phyloP scores from a whole-genome alignment of 2,329 filamentous ascomycete species.

The Pestalotiopsis sp. region DNA sequence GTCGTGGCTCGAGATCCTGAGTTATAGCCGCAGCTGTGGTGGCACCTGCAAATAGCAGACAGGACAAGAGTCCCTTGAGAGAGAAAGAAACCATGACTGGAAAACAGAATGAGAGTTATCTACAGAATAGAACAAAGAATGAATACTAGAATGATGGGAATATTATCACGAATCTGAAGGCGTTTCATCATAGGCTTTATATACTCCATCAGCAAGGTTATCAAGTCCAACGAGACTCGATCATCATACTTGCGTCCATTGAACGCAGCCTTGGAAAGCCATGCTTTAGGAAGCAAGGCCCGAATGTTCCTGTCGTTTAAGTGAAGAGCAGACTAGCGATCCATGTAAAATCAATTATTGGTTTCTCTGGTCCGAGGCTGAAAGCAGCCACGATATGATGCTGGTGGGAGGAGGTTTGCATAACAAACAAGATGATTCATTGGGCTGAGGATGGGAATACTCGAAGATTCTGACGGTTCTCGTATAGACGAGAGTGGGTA shows the following conservation, averaged over 20 bases:
- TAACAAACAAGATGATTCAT: neutral
- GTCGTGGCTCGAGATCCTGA: constrained; percentile 2
- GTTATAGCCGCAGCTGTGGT: constrained; percentile 4
- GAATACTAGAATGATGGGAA: neutral
- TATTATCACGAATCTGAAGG: neutral
- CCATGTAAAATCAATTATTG: neutral
- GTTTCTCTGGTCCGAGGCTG: neutral
- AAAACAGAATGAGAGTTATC: neutral
- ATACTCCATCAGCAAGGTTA: neutral
- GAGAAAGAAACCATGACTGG: constrained; percentile 10
- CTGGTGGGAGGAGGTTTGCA: neutral
- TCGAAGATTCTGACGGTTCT: neutral
- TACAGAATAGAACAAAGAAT: neutral
- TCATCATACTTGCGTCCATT: neutral
- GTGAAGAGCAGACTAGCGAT: neutral
- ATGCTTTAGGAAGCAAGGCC: neutral
- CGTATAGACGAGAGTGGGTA: neutral
- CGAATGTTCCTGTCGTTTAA: neutral
- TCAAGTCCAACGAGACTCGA: neutral
- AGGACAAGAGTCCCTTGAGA: constrained; percentile 7
- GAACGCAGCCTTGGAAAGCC: neutral
- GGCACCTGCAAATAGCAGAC: constrained; percentile 10
- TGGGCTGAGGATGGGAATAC: neutral
- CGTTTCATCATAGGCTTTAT: neutral
- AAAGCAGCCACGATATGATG: neutral